A percentile compares a stretch with the other conserved stretches of the same genome.
These are phyloP conservation scores for Platanthera guangdongensis DNA, from an alignment of 106 monocot species.

Conservation along the genomic window DNA sequence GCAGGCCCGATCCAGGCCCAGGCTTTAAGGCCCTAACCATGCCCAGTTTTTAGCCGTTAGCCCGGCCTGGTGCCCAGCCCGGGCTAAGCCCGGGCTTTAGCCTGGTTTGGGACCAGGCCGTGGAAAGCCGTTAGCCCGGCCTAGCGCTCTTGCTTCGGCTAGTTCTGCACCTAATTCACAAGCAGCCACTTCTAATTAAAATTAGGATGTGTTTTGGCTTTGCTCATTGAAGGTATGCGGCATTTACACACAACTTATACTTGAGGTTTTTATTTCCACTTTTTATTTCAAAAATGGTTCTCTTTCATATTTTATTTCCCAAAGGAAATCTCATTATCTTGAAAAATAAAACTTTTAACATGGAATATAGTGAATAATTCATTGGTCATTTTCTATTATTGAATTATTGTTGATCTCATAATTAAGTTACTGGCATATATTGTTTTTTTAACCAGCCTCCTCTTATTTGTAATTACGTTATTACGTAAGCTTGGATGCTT, in stretches of 20 bases:
- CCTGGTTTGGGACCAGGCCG: too few species aligned
- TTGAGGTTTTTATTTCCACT: not conserved
- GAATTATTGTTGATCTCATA: too few species aligned
- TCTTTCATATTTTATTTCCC: not conserved
- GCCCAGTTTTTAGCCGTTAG: too few species aligned
- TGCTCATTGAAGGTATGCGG: not conserved
- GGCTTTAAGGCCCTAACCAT: too few species aligned
- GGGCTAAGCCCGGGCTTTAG: too few species aligned
- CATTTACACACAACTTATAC: not conserved
- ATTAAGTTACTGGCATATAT: not conserved
- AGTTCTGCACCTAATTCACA: conserved; percentile 11
- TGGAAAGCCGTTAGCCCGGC: too few species aligned
- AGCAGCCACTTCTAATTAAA: conserved; percentile 20
- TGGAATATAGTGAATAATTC: not conserved
- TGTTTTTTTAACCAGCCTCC: not conserved
- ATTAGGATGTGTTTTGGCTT: conserved; percentile 10
- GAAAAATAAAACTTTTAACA: not conserved
- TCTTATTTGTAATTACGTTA: not conserved
- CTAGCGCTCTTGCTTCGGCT: conserved; percentile 12
- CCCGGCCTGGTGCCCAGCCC: too few species aligned
- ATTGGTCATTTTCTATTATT: not conserved
- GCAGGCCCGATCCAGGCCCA: too few species aligned
- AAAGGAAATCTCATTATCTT: not conserved
- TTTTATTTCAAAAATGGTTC: not conserved
- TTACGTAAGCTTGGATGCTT: not conserved